Conservation (phyloP, 1,284 basidiomycete genomes). For the Anthracocystis walkeri region DNA sequence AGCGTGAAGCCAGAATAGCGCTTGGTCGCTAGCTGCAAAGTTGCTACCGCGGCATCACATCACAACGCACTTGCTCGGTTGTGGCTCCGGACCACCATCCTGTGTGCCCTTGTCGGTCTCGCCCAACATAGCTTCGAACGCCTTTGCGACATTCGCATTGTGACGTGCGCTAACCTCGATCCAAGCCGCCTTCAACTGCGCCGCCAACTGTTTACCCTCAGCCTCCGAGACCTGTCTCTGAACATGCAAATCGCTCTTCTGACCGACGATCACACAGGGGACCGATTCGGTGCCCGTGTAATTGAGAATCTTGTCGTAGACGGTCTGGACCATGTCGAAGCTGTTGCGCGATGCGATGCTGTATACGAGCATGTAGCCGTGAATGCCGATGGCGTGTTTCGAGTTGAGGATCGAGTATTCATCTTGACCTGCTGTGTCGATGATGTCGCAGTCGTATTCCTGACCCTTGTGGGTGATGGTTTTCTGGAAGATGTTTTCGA, state of each 20-base stretch:
- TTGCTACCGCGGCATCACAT: slow-evolving; percentile 39
- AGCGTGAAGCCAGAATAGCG: slow-evolving; percentile 3
- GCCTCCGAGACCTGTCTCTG: slow-evolving; percentile 73
- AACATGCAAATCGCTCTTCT: slow-evolving; percentile 86
- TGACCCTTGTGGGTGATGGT: slow-evolving; percentile 83
- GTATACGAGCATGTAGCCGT: slow-evolving; percentile 91
- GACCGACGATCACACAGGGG: slow-evolving; percentile 95
- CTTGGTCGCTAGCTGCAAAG: not conserved
- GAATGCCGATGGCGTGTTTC: slow-evolving; percentile 84
- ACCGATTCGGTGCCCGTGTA: slow-evolving; percentile 90
- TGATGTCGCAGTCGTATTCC: slow-evolving; percentile 95
- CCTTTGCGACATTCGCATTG: slow-evolving; percentile 67
- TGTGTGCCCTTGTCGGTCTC: slow-evolving; percentile 63
- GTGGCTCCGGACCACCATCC: slow-evolving; percentile 62
- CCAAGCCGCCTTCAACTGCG: slow-evolving; percentile 64
- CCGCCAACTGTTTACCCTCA: slow-evolving; percentile 66
- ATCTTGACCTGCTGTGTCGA: slow-evolving; percentile 96
- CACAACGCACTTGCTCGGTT: slow-evolving; percentile 63
- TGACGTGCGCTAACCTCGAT: slow-evolving; percentile 67
- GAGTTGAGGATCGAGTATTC: slow-evolving; percentile 85
- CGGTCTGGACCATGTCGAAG: slow-evolving; percentile 94
- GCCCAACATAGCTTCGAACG: slow-evolving; percentile 66
- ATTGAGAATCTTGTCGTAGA: slow-evolving; percentile 97
- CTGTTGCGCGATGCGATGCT: slow-evolving; percentile 90
- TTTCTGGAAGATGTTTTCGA: slow-evolving; percentile 89